Base-by-base conservation (phyloP, 2,329 filamentous ascomycete species). In the Thelonectria rubi region DNA sequence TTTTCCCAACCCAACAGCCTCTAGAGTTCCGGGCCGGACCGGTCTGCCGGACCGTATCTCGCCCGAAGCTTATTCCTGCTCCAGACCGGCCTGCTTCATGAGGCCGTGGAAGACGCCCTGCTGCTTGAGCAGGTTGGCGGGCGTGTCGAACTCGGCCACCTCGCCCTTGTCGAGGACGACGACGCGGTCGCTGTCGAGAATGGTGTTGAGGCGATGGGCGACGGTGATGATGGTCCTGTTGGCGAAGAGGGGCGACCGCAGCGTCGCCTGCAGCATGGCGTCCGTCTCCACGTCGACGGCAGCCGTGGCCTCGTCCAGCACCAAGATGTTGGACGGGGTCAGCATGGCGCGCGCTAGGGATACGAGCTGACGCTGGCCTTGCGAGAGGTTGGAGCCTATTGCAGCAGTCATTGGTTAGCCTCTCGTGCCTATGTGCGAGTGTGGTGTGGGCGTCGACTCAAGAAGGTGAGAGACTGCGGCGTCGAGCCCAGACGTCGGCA, bases 141-240 rank as follows among this genome's bases (percentile, higher is more conserved):
- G 95, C 7, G 89, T 93, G 76, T 97, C 95, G 77, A 97, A 99
- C 77, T 99, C 95, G 51, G 89, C 91, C 43, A 99, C 94, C 71
- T 88, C 87, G 45, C 95, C 95, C 77, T 91, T 91, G 74, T 98
- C 93, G 6, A 99, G 86, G 51, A 99, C 95, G 37, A 99, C 89
- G 64, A 99, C 95, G 52, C 94, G 88, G 79, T 99, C 94, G 63
- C 85, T 87, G 76, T 91, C 88, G 30, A 99, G 85, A 72, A 99
- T 98, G 11, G 95, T 99, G 80, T 98, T 98, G 81, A 99, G 97
- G 57, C 95, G 90, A 81, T 99, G 95, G 24, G 95, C 95, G 72
- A 99, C 97, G 1, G 95, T 99, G 77, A 99, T 97, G 77, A 99
- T 98, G 39, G 95, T 99, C 55, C 93, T 88, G 78, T 97, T 93